Evolutionary conservation across 768 basidiomycete species (phyloP).

Genomic region (Tricholoma matsutake): DNA sequence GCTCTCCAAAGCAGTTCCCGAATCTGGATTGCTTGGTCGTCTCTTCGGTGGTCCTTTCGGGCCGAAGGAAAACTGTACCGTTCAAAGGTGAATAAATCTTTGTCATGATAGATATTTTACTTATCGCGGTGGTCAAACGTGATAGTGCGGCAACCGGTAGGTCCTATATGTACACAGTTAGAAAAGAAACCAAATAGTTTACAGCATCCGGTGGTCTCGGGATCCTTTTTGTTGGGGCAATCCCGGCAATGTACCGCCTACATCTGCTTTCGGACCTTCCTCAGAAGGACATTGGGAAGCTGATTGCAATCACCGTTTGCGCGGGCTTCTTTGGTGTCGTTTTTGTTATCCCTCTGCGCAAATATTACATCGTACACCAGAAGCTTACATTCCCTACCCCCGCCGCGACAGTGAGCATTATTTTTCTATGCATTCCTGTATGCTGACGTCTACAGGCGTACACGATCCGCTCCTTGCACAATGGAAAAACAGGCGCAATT

Average conservation of each 20-base stretch:
- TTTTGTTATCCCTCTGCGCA: conserved; percentile 62
- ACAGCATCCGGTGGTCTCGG: conserved; percentile 55
- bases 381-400: conserved; percentile 64
- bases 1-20: conserved; percentile 45
- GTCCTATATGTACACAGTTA: conserved; percentile 9
- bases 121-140: neutral
- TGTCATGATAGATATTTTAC: neutral
- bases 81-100: conserved; percentile 41
- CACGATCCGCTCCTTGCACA: conserved; percentile 60
- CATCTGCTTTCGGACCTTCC: conserved; percentile 44
- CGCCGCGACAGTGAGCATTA: conserved; percentile 48
- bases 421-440: neutral
- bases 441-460: conserved; percentile 37
- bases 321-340: conserved; percentile 62
- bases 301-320: conserved; percentile 53
- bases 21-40: conserved; percentile 40
- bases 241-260: conserved; percentile 61
- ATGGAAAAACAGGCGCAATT: conserved; percentile 44
- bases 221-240: conserved; percentile 55
- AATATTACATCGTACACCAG: conserved; percentile 60
- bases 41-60: conserved; percentile 56
- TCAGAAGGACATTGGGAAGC: conserved; percentile 48
- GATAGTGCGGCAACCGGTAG: conserved; percentile 45
- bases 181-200: conserved; percentile 2
- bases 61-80: conserved; percentile 66